Evolutionary conservation across 2,329 filamentous ascomycete genomes (phyloP), one percentile per base, ranked within the genome.

Genomic region (Claviceps sp.): DNA sequence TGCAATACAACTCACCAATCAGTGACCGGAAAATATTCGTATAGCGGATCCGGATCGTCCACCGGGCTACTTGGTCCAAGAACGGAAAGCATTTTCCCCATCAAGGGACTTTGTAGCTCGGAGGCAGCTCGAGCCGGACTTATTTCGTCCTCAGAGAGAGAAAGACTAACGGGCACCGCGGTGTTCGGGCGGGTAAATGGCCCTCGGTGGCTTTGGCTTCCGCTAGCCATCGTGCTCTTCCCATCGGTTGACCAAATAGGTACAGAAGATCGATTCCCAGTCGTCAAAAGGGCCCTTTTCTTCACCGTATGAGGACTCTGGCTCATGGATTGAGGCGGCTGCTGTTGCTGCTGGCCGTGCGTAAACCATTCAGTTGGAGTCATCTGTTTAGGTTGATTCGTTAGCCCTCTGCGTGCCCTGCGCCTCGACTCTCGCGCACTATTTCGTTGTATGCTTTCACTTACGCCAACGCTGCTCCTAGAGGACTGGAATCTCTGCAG

Each of bases 1-100:
- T 39, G 30, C 30, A 34, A 34, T 11, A 34, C 10, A 34, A 51
- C 69, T 61, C 65, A 79, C 86, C 86, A 96, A 62, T 96, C 90
- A 65, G 96, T 89, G 54, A 95, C 71, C 48, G 85, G 90, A 57
- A 97, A 96, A 64, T 97, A 96, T 69, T 97, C 90, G 64, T 96
- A 96, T 17, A 96, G 72, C 57, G 90, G 72, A 67, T 96, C 90
- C 1, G 84, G 84, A 59, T 84, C 85, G 60, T 95, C 89, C 57
- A 82, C 70, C 38, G 86, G 76, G 62, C 84, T 83, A 63, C 79
- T 76, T 22, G 68, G 66, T 4, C 62, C 67, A 2, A 63, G 61
- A 10, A 61, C 59, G 5, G 64, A 57, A 54, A 64, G 56, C 53
- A 65, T 58, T 57, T 73, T 75, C n/a, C 65, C 57, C n/a, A 70